A percentile compares a stretch with the other conserved stretches of the same genome.
Conservation (phyloP, 108 stramenopile genomes). For the Skeletonema potamos region DNA sequence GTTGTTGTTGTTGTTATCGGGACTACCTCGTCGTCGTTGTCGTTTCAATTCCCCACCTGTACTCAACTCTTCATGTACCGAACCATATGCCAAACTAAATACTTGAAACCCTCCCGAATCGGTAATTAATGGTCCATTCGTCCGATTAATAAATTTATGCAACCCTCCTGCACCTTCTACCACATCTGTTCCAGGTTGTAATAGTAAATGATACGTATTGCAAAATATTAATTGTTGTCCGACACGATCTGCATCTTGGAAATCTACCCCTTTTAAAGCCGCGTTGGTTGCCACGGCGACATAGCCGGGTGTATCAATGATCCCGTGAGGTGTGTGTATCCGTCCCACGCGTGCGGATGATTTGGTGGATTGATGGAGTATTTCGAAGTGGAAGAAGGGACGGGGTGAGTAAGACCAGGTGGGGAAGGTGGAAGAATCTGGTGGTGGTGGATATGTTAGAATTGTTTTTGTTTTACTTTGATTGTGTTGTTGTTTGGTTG, state of each 20-base stretch:
- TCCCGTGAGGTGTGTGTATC: conserved; percentile 77
- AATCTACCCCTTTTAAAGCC: conserved; percentile 83
- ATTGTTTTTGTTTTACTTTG: no score
- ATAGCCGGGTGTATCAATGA: conserved; percentile 85
- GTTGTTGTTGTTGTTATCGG: no score
- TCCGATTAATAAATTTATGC: conserved; percentile 81
- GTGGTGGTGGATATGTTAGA: conserved; percentile 19
- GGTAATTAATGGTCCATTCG: conserved; percentile 84
- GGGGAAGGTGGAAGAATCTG: conserved; percentile 73
- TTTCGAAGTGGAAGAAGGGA: conserved; percentile 79
- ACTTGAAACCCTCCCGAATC: conserved; percentile 96
- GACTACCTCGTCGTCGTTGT: no score
- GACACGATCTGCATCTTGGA: conserved; percentile 68
- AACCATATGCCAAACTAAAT: conserved; percentile 84
- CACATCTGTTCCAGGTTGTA: conserved; percentile 89
- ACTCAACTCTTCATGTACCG: conserved; percentile 76
- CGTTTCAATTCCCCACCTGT: conserved; percentile 84
- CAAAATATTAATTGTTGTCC: conserved; percentile 88
- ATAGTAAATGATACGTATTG: conserved; percentile 92
- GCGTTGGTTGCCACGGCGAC: conserved; percentile 95
- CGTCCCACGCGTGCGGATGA: conserved; percentile 82
- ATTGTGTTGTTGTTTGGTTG: neutral
- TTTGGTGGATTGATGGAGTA: conserved; percentile 80
- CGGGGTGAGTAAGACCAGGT: conserved; percentile 74
- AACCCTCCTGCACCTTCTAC: conserved; percentile 89